Evolutionary conservation across 768 basidiomycete species (phyloP).

Genomic region (Podaxis pistillaris): DNA sequence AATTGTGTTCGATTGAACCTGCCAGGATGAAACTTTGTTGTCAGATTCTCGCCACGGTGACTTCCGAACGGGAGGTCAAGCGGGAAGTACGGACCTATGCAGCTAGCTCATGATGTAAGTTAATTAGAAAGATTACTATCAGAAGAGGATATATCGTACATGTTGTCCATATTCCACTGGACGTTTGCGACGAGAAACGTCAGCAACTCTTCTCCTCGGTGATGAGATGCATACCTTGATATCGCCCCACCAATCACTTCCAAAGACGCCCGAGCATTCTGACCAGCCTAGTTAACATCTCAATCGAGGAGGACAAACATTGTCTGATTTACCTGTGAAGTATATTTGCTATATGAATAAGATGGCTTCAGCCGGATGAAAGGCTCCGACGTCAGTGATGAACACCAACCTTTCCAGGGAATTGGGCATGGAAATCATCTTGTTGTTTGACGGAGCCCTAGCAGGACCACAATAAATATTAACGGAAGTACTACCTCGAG

Average conservation of each 20-base stretch:
- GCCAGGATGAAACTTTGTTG: background rate
- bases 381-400: background rate
- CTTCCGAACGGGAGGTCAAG: background rate
- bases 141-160: constrained; percentile 36
- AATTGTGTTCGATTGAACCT: constrained; percentile 40
- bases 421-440: constrained; percentile 49
- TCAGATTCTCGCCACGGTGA: background rate
- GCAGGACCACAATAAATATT: background rate
- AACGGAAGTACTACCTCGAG: background rate
- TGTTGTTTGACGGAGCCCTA: constrained; percentile 48
- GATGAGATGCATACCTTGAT: constrained; percentile 50
- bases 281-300: constrained; percentile 7
- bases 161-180: constrained; percentile 65
- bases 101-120: constrained; percentile 10
- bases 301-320: background rate
- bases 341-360: constrained; percentile 38
- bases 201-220: background rate
- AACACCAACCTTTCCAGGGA: constrained; percentile 45
- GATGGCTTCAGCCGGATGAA: constrained; percentile 1
- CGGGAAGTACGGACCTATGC: constrained; percentile 21
- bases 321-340: constrained; percentile 32
- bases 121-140: background rate
- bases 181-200: background rate
- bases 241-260: constrained; percentile 73
- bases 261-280: constrained; percentile 62